These are phyloP conservation scores for Sordariomycetes sp. DNA, from an alignment of 2,329 filamentous ascomycete genomes.

Conservation along the genomic window DNA sequence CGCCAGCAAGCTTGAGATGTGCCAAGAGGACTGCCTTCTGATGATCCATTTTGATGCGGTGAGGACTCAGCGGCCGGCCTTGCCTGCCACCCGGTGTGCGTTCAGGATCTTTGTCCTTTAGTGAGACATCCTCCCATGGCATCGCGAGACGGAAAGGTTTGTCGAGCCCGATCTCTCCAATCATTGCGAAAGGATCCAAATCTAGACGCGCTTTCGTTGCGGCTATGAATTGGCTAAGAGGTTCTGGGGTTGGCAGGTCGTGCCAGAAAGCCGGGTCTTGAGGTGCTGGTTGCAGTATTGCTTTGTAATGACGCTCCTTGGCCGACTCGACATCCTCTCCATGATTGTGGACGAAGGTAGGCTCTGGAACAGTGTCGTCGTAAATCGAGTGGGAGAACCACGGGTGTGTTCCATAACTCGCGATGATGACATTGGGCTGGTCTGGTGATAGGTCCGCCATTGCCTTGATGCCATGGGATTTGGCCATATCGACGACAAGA, in stretches of 20 bases:
- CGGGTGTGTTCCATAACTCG: conserved; percentile 80
- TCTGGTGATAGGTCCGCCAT: too few species aligned
- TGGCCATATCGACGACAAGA: conserved; percentile 57
- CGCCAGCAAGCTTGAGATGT: conserved; percentile 63
- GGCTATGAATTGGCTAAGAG: conserved; percentile 48
- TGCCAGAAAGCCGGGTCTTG: conserved; percentile 32
- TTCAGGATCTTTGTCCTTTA: conserved; percentile 12
- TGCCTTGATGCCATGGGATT: too few species aligned
- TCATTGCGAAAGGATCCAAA: conserved; percentile 51
- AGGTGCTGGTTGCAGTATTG: conserved; percentile 42
- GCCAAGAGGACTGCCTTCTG: conserved; percentile 57
- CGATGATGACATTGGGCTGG: conserved; percentile 36
- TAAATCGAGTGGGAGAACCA: conserved; percentile 78
- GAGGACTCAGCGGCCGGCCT: conserved; percentile 56
- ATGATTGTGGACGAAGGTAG: conserved; percentile 25
- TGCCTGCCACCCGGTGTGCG: conserved; percentile 64
- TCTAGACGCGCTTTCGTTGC: conserved; percentile 47
- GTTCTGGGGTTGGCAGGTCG: conserved; percentile 48
- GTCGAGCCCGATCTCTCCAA: conserved; percentile 76
- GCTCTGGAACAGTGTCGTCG: conserved; percentile 37
- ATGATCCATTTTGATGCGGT: conserved; percentile 59
- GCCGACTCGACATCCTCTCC: conserved; percentile 17
- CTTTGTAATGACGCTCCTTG: conserved; percentile 52
- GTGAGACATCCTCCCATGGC: neutral
- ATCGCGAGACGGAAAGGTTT: conserved; percentile 64